Percentiles rank a stretch among this genome's conserved stretches.
phyloP scores from a whole-genome alignment of 2,329 filamentous ascomycete genomes.

The Fusarium phyllophilum region DNA sequence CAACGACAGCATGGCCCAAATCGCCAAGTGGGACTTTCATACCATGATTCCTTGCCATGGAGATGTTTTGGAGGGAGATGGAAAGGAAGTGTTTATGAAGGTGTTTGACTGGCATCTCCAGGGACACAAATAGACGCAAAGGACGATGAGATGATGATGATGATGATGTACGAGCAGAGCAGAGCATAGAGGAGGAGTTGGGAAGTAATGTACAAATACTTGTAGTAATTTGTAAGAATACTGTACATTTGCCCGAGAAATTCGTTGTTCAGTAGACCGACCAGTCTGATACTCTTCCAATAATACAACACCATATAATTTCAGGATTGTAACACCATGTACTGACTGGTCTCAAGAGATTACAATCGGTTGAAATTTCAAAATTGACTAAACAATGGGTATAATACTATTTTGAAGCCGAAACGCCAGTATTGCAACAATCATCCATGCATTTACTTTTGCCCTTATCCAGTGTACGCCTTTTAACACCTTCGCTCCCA shows the following conservation, averaged over 20 bases:
- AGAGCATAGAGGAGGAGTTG: slow-evolving; percentile 8
- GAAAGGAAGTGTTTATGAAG: slow-evolving; percentile 79
- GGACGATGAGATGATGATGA: background rate
- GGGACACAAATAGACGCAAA: slow-evolving; percentile 37
- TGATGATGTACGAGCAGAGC: background rate
- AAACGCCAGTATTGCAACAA: background rate
- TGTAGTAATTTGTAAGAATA: slow-evolving; percentile 31
- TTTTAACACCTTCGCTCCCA: slow-evolving; percentile 12
- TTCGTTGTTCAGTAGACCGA: background rate
- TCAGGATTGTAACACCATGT: background rate
- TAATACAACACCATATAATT: background rate
- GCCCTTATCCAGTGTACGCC: slow-evolving; percentile 1
- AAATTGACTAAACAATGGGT: background rate
- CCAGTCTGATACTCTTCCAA: background rate
- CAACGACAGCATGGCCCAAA: slow-evolving; percentile 73
- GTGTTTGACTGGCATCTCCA: slow-evolving; percentile 85
- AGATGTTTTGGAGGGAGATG: slow-evolving; percentile 80
- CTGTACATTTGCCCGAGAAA: background rate
- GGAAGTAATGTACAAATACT: background rate
- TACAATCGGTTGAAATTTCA: background rate
- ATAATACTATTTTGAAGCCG: slow-evolving; percentile 13
- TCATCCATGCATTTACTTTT: slow-evolving; percentile 16
- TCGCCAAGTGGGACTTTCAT: slow-evolving; percentile 85
- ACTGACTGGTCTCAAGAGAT: background rate
- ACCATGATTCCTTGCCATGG: slow-evolving; percentile 92